Evolutionary conservation across 805 yeast genomes (phyloP), one percentile per base, ranked within the genome.

Genomic region (Wickerhamiella domercqiae): DNA sequence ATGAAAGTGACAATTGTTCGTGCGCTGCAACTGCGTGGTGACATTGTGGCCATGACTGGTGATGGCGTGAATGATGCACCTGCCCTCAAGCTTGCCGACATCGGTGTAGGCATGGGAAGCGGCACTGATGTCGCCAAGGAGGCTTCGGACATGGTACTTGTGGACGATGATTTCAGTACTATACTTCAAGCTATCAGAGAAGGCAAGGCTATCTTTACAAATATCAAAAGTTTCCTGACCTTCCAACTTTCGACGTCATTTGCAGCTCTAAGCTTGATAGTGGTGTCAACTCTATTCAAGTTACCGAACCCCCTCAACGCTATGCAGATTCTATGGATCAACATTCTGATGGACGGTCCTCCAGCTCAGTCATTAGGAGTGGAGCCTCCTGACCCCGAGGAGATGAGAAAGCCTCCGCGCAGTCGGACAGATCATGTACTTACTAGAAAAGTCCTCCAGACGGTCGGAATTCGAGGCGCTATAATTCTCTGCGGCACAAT

Each of bases 41-140:
- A 87, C 56, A 75, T 87, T 44, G 97, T 87, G 37, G 98, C 96
- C 18, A 86, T 87, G 95, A 86, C 97, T n/a, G 98, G 98, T 49
- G 97, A 86, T 60, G 97, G 97, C 61, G 95, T 87, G 11, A 86
- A 86, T 57, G 97, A 86, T 64, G 97, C 97, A 0, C 97, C 97
- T n/a, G 96, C 97, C 4, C 67, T 87, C 49, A 86, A 87, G 55
- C 67, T 86, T 48, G 96, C 97, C 2, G 95, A 86, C 60, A 86
- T 86, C 49, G 97, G 97, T 52, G 82, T 87, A 48, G 77, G 94
- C 11, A 84, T 86, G 68, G 66, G 66, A 0, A 77, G 79, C 63
- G 98, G 98, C 42, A 90, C 97, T 0, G 98, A 87, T 59, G 98
- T 87, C 29, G 98, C 98, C 35, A 87, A 87, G 53, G 98, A 87